Conservation (phyloP, 2,329 filamentous ascomycete species). For the Coniella lustricola region DNA sequence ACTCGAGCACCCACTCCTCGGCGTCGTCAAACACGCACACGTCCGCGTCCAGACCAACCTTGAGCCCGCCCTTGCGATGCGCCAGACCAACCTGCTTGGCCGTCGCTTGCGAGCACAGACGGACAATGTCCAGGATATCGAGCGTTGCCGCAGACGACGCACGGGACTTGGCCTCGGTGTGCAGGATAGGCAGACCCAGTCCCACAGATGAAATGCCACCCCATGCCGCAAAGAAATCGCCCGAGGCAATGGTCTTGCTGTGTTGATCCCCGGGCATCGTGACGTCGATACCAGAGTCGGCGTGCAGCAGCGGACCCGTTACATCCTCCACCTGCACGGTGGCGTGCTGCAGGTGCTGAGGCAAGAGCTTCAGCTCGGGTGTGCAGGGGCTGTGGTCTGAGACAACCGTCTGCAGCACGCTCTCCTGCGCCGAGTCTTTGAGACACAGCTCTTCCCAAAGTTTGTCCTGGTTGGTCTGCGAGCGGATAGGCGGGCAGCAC, state of each 20-base stretch:
- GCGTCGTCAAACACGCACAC: conserved; percentile 86
- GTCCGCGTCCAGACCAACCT: conserved; percentile 79
- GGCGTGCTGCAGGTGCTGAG: conserved; percentile 49
- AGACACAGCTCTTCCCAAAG: conserved; percentile 74
- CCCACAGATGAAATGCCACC: conserved; percentile 93
- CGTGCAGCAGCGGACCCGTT: conserved; percentile 34
- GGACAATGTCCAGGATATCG: conserved; percentile 69
- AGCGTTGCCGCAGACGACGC: conserved; percentile 39
- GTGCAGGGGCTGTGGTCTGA: conserved; percentile 97
- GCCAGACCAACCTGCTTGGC: conserved; percentile 81
- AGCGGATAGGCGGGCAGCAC: conserved; percentile 88
- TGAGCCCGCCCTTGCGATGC: conserved; percentile 72
- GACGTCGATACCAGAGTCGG: conserved; percentile 48
- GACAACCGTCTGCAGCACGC: conserved; percentile 85
- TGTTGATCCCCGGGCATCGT: conserved; percentile 26
- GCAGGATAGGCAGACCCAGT: conserved; percentile 82
- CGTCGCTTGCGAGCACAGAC: conserved; percentile 80
- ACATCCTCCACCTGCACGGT: conserved; percentile 10
- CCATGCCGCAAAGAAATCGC: conserved; percentile 95
- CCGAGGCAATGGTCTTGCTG: conserved; percentile 36
- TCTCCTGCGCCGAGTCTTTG: conserved; percentile 47
- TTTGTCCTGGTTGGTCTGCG: conserved; percentile 70
- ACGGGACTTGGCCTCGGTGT: conserved; percentile 65
- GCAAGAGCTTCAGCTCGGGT: conserved; percentile 84
- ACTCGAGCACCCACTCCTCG: conserved; percentile 66